These are phyloP conservation scores for Lippia alba DNA, from an alignment of 305 asterid species.

Conservation along the genomic window DNA sequence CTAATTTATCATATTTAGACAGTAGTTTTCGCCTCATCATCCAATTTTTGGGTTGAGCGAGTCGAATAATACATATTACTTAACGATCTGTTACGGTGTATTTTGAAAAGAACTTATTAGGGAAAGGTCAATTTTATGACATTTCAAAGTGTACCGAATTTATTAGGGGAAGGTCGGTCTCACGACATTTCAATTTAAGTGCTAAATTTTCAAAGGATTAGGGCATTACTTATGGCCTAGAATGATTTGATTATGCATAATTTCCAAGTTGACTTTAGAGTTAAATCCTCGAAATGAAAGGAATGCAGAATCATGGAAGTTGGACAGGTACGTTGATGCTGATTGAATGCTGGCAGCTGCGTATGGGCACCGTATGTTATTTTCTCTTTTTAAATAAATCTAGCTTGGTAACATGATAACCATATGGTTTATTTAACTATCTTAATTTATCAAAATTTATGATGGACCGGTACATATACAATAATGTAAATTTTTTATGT, in stretches of 20 bases:
- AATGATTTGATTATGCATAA: neutral
- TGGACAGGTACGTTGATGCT: neutral
- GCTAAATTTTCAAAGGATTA: neutral
- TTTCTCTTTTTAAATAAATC: neutral
- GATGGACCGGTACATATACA: no score
- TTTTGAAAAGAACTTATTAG: no score
- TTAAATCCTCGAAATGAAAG: neutral
- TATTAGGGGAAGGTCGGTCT: neutral
- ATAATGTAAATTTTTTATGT: no score
- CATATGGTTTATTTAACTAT: neutral
- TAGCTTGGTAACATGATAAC: neutral
- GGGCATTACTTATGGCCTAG: neutral
- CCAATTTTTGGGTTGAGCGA: no score
- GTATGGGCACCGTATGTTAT: slow-evolving; percentile 7
- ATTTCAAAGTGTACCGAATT: no score
- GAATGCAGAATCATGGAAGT: neutral
- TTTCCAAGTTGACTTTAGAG: neutral
- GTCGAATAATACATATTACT: no score
- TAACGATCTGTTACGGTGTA: no score
- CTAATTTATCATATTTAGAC: no score
- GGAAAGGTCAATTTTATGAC: no score
- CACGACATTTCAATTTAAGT: neutral
- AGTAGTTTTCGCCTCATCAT: no score
- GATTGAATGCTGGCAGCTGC: slow-evolving; percentile 9
- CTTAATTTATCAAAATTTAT: neutral